phyloP scores from a whole-genome alignment of 768 basidiomycete species.

The Solioccasus polychromus region DNA sequence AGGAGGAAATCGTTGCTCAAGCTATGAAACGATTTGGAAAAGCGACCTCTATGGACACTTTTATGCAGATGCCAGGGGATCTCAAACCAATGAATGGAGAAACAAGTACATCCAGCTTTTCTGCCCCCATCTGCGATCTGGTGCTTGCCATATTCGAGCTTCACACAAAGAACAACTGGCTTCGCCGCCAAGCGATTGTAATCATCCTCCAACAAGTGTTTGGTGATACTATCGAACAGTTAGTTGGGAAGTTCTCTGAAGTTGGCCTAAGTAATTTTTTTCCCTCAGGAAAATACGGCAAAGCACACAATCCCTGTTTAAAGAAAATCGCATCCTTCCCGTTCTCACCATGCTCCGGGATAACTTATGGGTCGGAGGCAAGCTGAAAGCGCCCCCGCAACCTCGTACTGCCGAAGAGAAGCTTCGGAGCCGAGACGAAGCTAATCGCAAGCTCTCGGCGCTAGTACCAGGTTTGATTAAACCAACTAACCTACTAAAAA shows the following conservation, averaged over 20 bases:
- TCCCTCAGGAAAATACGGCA: constrained; percentile 80
- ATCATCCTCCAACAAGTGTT: constrained; percentile 95
- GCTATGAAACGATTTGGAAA: constrained; percentile 72
- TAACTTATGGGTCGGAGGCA: constrained; percentile 83
- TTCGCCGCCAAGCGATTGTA: constrained; percentile 91
- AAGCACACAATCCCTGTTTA: constrained; percentile 57
- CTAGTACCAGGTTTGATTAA: constrained; percentile 75
- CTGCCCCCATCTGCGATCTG: constrained; percentile 91
- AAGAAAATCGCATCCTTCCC: constrained; percentile 67
- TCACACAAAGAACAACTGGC: constrained; percentile 95
- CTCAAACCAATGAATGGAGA: constrained; percentile 83
- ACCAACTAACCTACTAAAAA: not conserved
- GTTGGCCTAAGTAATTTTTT: not conserved
- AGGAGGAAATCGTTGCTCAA: constrained; percentile 82
- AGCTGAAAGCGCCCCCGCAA: constrained; percentile 52
- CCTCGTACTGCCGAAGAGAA: constrained; percentile 85
- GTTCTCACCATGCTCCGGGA: constrained; percentile 69
- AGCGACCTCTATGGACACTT: constrained; percentile 59
- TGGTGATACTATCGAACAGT: constrained; percentile 96
- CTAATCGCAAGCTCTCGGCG: constrained; percentile 85
- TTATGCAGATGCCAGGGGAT: constrained; percentile 73
- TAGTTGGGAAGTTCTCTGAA: constrained; percentile 19
- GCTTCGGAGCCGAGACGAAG: constrained; percentile 74
- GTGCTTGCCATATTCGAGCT: constrained; percentile 92
- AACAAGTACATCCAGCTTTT: constrained; percentile 84